phyloP scores from a whole-genome alignment of 2,329 filamentous ascomycete species.

The Acarospora socialis region DNA sequence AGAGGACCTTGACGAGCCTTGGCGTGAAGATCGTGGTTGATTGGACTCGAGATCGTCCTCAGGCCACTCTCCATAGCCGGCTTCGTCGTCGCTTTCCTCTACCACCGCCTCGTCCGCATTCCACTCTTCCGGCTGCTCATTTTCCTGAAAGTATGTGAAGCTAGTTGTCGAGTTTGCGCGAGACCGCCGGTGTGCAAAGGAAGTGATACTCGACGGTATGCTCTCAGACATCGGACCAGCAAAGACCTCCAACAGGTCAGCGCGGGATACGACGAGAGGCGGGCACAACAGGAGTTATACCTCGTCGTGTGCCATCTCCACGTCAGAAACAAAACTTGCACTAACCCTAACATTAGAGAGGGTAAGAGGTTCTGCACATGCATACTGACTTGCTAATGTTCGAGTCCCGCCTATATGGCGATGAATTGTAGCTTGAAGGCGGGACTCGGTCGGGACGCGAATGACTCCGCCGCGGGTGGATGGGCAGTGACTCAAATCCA shows the following conservation, averaged over 20 bases:
- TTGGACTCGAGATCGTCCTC: conserved; percentile 26
- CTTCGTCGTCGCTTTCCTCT: conserved; percentile 30
- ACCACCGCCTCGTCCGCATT: conserved; percentile 38
- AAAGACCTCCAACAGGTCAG: conserved; percentile 44
- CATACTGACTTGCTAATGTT: conserved; percentile 49
- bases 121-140: conserved; percentile 38
- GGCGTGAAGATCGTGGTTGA: conserved; percentile 22
- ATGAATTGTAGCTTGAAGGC: too few relatives aligned
- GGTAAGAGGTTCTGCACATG: not conserved
- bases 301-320: conserved; percentile 98
- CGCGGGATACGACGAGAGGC: conserved; percentile 3
- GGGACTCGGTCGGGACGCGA: too few relatives aligned
- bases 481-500: too few relatives aligned
- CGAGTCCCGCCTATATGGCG: conserved; percentile 52
- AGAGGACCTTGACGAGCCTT: conserved; percentile 24
- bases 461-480: too few relatives aligned
- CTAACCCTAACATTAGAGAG: conserved; percentile 22
- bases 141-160: conserved; percentile 72
- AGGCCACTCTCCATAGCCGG: conserved; percentile 21
- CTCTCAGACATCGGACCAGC: conserved; percentile 89
- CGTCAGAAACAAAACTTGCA: conserved; percentile 74
- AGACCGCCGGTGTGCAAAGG: conserved; percentile 70
- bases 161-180: conserved; percentile 75
- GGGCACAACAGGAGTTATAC: conserved; percentile 39
- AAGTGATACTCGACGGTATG: conserved; percentile 84